Percentiles rank a stretch among this genome's conserved stretches.
phyloP scores from a whole-genome alignment of 371 early-diverging fungal genomes.

The Mucor circinelloides region DNA sequence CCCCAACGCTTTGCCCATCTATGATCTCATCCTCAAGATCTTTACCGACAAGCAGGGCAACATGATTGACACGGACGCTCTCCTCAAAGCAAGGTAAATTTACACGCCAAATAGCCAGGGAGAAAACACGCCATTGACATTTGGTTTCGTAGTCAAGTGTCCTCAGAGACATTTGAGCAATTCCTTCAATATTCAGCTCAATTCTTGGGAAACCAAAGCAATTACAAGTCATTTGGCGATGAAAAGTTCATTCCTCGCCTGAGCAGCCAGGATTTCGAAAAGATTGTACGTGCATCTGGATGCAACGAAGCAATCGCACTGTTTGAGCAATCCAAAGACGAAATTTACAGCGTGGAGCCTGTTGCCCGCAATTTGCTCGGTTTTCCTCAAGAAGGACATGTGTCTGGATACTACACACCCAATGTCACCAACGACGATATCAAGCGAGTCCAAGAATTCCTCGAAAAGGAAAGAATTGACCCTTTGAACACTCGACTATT shows the following conservation, averaged over 20 bases:
- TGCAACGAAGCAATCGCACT: slow-evolving; percentile 24
- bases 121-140: not conserved
- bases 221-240: slow-evolving; percentile 68
- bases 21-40: slow-evolving; percentile 36
- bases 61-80: slow-evolving; percentile 26
- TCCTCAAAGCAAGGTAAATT: slow-evolving; percentile 33
- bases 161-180: slow-evolving; percentile 50
- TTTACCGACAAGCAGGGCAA: slow-evolving; percentile 29
- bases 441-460: slow-evolving; percentile 46
- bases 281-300: slow-evolving; percentile 41
- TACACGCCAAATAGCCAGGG: not conserved
- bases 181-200: slow-evolving; percentile 60
- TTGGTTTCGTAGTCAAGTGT: slow-evolving; percentile 34
- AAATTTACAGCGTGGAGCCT: slow-evolving; percentile 47
- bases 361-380: slow-evolving; percentile 51
- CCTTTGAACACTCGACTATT: slow-evolving; percentile 51
- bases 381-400: slow-evolving; percentile 64
- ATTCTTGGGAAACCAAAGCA: slow-evolving; percentile 56
- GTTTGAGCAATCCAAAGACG: slow-evolving; percentile 33
- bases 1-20: slow-evolving; percentile 41
- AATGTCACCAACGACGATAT: slow-evolving; percentile 59
- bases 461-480: slow-evolving; percentile 42
- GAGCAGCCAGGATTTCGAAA: slow-evolving; percentile 31
- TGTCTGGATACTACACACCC: slow-evolving; percentile 57
- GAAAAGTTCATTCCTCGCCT: slow-evolving; percentile 66